phyloP scores from a whole-genome alignment of 176 grass and related monocot species.

The Bonia amplexicaulis region DNA sequence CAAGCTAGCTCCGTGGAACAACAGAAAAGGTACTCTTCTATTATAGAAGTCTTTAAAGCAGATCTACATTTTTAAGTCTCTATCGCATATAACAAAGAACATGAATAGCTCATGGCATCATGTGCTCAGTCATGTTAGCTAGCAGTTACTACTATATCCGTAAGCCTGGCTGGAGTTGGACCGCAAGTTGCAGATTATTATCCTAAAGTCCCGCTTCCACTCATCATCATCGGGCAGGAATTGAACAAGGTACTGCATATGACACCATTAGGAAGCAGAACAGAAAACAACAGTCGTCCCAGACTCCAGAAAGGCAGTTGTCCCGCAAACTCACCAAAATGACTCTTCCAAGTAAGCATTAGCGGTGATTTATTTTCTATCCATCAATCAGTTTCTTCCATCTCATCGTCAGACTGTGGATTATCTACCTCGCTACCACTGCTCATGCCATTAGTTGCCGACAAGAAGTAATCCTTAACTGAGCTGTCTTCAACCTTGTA shows the following conservation, averaged over 20 bases:
- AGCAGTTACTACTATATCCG: constrained; percentile 47
- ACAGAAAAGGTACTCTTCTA: constrained; percentile 20
- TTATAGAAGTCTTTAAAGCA: constrained; percentile 25
- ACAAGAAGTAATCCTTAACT: constrained; percentile 35
- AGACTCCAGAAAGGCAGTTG: constrained; percentile 33
- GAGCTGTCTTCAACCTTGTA: constrained; percentile 57
- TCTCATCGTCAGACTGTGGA: constrained; percentile 65
- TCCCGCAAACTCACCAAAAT: constrained; percentile 24
- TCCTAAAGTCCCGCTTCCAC: constrained; percentile 8
- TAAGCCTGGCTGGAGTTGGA: constrained; percentile 29
- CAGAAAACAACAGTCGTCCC: constrained; percentile 23
- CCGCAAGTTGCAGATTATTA: constrained; percentile 20
- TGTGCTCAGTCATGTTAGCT: constrained; percentile 35
- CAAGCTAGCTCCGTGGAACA: constrained; percentile 1
- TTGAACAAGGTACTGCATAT: constrained; percentile 27
- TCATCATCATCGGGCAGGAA: constrained; percentile 14
- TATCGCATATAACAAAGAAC: constrained; percentile 5
- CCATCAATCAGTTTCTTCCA: constrained; percentile 72
- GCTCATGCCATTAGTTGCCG: constrained; percentile 37
- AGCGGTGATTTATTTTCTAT: constrained; percentile 9
- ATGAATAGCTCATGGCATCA: constrained; percentile 27
- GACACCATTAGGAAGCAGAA: constrained; percentile 37
- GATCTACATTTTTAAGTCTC: constrained; percentile 26
- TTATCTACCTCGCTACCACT: constrained; percentile 96
- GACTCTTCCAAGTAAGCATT: constrained; percentile 40